phyloP scores from a whole-genome alignment of 768 basidiomycete genomes.

The Cystobasidiopsis lactophilus region DNA sequence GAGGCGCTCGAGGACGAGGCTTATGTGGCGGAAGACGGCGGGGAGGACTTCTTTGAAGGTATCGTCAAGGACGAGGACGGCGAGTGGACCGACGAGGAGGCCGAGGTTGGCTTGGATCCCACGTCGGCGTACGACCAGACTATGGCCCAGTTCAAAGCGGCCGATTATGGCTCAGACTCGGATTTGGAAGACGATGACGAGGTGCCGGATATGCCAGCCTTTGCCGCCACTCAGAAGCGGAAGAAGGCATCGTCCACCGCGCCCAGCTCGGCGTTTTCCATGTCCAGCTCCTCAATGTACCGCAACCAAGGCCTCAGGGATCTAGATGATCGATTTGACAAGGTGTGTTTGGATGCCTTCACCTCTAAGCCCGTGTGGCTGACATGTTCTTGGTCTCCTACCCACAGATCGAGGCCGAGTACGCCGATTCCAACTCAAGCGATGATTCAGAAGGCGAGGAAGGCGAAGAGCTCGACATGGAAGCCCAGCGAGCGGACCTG shows the following conservation, averaged over 20 bases:
- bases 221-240: constrained; percentile 40
- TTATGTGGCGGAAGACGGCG: constrained; percentile 52
- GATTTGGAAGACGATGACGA: constrained; percentile 59
- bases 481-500: constrained; percentile 53
- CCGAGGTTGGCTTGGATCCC: constrained; percentile 31
- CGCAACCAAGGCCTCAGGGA: constrained; percentile 70
- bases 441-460: constrained; percentile 22
- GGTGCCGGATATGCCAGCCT: constrained; percentile 51
- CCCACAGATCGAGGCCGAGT: constrained; percentile 51
- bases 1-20: constrained; percentile 92
- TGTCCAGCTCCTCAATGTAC: constrained; percentile 92
- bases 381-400: background rate
- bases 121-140: constrained; percentile 5
- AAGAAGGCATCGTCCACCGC: background rate
- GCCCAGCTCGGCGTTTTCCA: constrained; percentile 63
- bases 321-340: constrained; percentile 81
- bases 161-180: constrained; percentile 3
- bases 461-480: constrained; percentile 29
- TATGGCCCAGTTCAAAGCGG: background rate
- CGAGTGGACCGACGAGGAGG: constrained; percentile 29
- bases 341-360: constrained; percentile 44
- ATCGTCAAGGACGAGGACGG: constrained; percentile 21
- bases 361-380: too few species aligned
- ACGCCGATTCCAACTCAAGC: constrained; percentile 36
- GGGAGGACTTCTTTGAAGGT: constrained; percentile 37